Percentiles rank a stretch among this genome's conserved stretches.
phyloP scores from a whole-genome alignment of 768 basidiomycete genomes.

The Ephemerocybe angulata region DNA sequence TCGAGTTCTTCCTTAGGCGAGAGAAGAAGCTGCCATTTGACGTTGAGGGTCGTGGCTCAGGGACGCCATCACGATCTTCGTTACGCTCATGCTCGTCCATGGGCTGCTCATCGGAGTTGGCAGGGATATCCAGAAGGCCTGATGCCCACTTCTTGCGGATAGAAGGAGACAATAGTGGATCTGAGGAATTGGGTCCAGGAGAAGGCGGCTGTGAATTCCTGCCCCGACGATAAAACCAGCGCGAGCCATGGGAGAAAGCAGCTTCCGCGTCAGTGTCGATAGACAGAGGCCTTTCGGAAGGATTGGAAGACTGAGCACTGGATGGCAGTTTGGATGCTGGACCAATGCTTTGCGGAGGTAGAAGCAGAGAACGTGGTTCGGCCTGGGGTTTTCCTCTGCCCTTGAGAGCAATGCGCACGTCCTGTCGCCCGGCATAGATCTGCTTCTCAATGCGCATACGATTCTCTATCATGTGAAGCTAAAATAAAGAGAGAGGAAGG shows the following conservation, averaged over 20 bases:
- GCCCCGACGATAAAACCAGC: constrained; percentile 52
- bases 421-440: constrained; percentile 74
- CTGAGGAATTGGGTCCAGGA: constrained; percentile 24
- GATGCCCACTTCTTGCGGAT: constrained; percentile 49
- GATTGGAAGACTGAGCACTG: constrained; percentile 28
- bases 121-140: constrained; percentile 31
- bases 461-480: constrained; percentile 95
- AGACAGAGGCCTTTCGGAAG: constrained; percentile 56
- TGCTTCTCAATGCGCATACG: constrained; percentile 81
- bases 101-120: not conserved
- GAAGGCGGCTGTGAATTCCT: constrained; percentile 32
- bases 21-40: constrained; percentile 4
- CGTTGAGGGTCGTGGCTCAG: constrained; percentile 2
- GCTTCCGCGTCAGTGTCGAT: constrained; percentile 79
- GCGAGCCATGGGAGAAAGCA: constrained; percentile 57
- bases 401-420: constrained; percentile 56
- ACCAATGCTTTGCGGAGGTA: constrained; percentile 13
- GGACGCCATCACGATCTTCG: not conserved
- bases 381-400: constrained; percentile 19
- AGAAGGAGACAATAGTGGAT: constrained; percentile 37
- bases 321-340: constrained; percentile 9
- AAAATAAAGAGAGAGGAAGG: not conserved
- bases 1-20: constrained; percentile 5
- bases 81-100: not conserved
- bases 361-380: constrained; percentile 21